A percentile compares a stretch with the other conserved stretches of the same genome.
Evolutionary conservation across 1,284 basidiomycete species (phyloP).

Genomic region (Sanghuangporus weigelae): DNA sequence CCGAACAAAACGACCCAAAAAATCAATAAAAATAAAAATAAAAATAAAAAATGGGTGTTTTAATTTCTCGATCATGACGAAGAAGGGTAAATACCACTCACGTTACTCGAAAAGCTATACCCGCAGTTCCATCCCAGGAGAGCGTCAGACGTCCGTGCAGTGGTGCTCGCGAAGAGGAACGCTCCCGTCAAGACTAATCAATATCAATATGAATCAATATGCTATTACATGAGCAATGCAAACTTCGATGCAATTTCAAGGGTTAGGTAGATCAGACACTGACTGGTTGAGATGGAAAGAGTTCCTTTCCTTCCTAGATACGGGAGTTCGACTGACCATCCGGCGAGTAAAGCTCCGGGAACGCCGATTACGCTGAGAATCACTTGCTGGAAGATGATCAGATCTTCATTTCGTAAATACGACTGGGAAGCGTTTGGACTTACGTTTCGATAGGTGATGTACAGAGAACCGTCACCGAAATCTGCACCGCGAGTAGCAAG

Average conservation of each 20-base stretch:
- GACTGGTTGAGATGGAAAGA: slow-evolving; percentile 52
- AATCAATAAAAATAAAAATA: too few species aligned
- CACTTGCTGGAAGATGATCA: slow-evolving; percentile 40
- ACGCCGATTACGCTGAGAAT: slow-evolving; percentile 65
- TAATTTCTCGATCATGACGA: slow-evolving; percentile 9
- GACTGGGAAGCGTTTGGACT: slow-evolving; percentile 22
- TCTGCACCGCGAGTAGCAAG: slow-evolving; percentile 53
- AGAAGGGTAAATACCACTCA: slow-evolving; percentile 24
- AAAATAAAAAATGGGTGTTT: too few species aligned
- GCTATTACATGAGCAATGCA: slow-evolving; percentile 23
- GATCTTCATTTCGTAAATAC: not conserved
- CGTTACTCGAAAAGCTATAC: slow-evolving; percentile 59
- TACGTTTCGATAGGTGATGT: slow-evolving; percentile 66
- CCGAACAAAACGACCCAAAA: too few species aligned
- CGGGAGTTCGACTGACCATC: slow-evolving; percentile 55
- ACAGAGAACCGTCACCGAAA: slow-evolving; percentile 56
- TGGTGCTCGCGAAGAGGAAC: slow-evolving; percentile 69
- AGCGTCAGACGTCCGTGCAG: slow-evolving; percentile 58
- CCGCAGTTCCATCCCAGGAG: slow-evolving; percentile 67
- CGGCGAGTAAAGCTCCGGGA: slow-evolving; percentile 59
- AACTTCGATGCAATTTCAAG: not conserved
- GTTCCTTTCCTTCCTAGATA: slow-evolving; percentile 58
- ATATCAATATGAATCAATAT: slow-evolving; percentile 18
- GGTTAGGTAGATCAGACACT: slow-evolving; percentile 14
- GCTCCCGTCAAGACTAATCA: slow-evolving; percentile 56